Evolutionary conservation across 169 alveolate species (phyloP), one percentile per base, ranked within the genome.

Genomic region (Plasmodium yoelii): DNA sequence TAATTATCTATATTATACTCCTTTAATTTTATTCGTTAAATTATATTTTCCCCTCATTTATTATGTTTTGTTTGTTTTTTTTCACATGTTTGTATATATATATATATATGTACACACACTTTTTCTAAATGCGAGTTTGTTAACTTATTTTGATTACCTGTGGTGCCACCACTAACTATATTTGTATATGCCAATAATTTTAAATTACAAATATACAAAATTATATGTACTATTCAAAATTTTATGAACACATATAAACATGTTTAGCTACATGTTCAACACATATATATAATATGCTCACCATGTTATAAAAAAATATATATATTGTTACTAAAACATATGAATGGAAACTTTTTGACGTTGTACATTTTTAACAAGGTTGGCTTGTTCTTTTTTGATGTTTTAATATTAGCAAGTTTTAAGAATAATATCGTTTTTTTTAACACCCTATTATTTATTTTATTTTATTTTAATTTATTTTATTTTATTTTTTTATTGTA

Each of bases 261-360:
- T 51, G 2, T 5, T 51, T 3, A 18, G 4, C 55, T 59, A 19
- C 44, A 18, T 9, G 13, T 8, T 18, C 19, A 47, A 15, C 13
- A 51, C 13, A 70, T 26, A 69, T 15, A 49, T 22, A 69, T 47
- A 22, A 7, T 69, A 46, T 26, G 49, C 80, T 18, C 26, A 18
- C 19, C 65, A 57, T 34, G 42, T 4, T 34, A 34, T 34, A 34
- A 34, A 34, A 34, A 34, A 34, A 34, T 28, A 34, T 2, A 34
- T 34, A 34, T 34, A 47, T 6, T 56, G 64, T 1, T 8, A 24
- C 19, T 57, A 57, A 57, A 12, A 34, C 42, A 34, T 4, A 13
- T n/a, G 65, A 13, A 3, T n/a, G 65, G n/a, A 51, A 8, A 18
- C n/a, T 18, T 57, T 12, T 18, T 2, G 8, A 5, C 65, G 26